These are phyloP conservation scores for Canavalia gladiata DNA, from an alignment of 306 rosid genomes.

Conservation along the genomic window DNA sequence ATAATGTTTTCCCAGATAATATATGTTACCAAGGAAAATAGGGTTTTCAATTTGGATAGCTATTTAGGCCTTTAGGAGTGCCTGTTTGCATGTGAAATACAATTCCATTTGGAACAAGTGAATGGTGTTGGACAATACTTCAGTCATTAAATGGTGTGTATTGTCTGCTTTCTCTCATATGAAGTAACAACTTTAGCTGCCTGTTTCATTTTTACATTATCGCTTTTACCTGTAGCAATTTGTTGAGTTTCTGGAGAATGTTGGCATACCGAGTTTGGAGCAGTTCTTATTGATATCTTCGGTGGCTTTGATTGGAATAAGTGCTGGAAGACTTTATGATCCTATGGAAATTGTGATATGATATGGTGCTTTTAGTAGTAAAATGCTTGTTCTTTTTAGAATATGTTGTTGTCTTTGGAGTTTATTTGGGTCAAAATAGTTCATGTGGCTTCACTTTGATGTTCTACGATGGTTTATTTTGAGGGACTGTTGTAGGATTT, in stretches of 20 bases:
- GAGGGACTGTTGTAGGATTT: constrained; percentile 33
- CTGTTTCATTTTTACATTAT: constrained; percentile 16
- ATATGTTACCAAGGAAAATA: constrained; percentile 18
- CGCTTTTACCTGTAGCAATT: neutral
- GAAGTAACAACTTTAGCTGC: neutral
- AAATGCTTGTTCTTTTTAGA: constrained; percentile 4
- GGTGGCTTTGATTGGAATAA: constrained; percentile 29
- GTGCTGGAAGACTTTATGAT: constrained; percentile 8
- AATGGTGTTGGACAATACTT: constrained; percentile 1
- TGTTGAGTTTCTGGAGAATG: neutral
- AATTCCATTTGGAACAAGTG: constrained; percentile 33
- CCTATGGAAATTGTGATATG: neutral
- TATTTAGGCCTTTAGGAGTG: constrained; percentile 35
- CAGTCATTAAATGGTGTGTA: neutral
- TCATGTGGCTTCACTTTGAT: constrained; percentile 17
- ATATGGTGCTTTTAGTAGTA: constrained; percentile 16
- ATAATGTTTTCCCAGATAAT: constrained; percentile 2
- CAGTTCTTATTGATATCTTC: constrained; percentile 11
- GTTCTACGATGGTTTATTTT: constrained; percentile 38
- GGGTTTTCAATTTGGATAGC: constrained; percentile 29
- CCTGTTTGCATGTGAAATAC: constrained; percentile 34
- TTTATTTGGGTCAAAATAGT: constrained; percentile 22
- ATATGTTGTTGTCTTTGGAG: neutral
- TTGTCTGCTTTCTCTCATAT: constrained; percentile 27
- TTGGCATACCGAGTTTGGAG: constrained; percentile 19